Evolutionary conservation across 2,329 filamentous ascomycete genomes (phyloP), one percentile per base, ranked within the genome.

Genomic region (Coleophoma eucalyptorum): DNA sequence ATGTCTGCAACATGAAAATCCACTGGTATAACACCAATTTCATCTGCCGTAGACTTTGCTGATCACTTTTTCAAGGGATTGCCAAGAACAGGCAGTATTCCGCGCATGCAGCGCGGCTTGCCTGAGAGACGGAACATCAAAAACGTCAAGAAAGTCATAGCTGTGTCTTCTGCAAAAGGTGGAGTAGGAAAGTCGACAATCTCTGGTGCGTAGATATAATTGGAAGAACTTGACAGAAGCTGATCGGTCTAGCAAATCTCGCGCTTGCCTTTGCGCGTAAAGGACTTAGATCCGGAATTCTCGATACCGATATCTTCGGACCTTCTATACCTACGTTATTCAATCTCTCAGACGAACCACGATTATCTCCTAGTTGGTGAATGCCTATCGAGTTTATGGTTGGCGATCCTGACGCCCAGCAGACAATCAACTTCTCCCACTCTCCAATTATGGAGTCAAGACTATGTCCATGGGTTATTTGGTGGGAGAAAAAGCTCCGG

Each of bases 401-500:
- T 46, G 18, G 43, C 34, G 21, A 41, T 46, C 60, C 62, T 67
- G 58, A 67, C 55, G 35, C 43, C 45, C 21, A 13, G 15, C 55
- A 89, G 83, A 87, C 59, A 91, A 92, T 62, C 86, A 91, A 62
- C 79, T 99, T 3, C 64, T 97, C 2, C 94, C 94, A 0, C 72
- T 99, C 20, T 91, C 89, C 19, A 96, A 96, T 65, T 97, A 97
- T 73, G 94, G 94, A 38, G 80, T 99, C 50, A 95, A 95, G 70
- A 95, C 91, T 49, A 99, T 99, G 94, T 97, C 92, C 0, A 97
- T 99, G 89, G 94, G 94, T 46, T 97, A 96, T 58, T 79, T 99
- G 1, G 84, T 96, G 1, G 82, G 81, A 18, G 86, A 90, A 57
- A 79, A 84, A 11, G 87, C 89, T 5, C 90, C 92, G 0, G 87